Evolutionary conservation across 805 yeast species (phyloP), one percentile per base, ranked within the genome.

Genomic region (Kodamaea hsintzibuensis): DNA sequence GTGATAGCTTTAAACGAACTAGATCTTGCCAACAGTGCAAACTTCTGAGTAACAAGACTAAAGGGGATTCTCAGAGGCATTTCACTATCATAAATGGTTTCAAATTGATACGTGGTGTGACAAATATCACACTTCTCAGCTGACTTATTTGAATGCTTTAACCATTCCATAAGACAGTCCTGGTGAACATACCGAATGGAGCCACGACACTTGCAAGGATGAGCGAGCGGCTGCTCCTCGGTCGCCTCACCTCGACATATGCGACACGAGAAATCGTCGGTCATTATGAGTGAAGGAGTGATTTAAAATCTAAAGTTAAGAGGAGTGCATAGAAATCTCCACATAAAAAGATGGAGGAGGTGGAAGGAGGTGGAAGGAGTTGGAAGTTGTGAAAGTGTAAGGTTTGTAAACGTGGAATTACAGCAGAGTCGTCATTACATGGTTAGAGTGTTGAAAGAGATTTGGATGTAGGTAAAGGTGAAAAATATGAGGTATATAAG

Each of bases 231-330:
- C 58, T 89, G 90, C 0, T 81, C 83, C 0, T 71, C 73, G 0
- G 95, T 83, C n/a, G 82, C 92, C 62, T 91, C 98, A 39, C 96
- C 93, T 50, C 97, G 87, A 67, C 99, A 95, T 46, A 95, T 92
- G 56, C 99, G 87, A 70, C 99, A 95, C 2, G 50, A 44, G 53
- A 42, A 40, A 17, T 40, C 44, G 44, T 40, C 44, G 25, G 44
- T 40, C 44, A 40, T 40, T 10, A 16, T 22, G 14, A 19, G 44
- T 14, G 25, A 17, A 16, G 25, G 44, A 16, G 17, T 17, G 44
- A 16, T 40, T 40, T 40, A 30, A 30, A 30, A 17, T 40, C 42
- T 14, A 19, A 40, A 16, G 43, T 47, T 47, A 18, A 22, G 14
- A 6, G 37, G 37, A n/a, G 33, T n/a, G 37, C 19, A 44, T n/a